Base-by-base conservation (phyloP, 805 yeast genomes). In the Kuraishia floccosa region DNA sequence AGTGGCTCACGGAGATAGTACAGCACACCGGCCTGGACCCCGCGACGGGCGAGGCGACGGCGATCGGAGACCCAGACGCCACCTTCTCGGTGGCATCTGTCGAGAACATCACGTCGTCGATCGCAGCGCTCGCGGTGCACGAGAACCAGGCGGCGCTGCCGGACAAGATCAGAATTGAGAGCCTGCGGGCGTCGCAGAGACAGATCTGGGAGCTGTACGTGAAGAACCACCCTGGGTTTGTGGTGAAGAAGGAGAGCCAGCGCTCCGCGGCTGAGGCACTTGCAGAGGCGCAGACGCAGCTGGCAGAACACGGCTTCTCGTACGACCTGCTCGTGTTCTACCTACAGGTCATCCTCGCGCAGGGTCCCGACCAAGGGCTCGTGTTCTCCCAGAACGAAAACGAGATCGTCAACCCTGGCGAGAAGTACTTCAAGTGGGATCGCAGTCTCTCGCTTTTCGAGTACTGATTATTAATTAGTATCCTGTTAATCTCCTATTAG, bases 391-490 rank as follows among this genome's bases (percentile, higher is more conserved):
- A 43, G 3, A 54, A 53, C 32, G 57, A 63, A 25, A 50, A 56
- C 31, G 72, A 67, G 42, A 37, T 61, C 17, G 49, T 68, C 33
- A 67, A 68, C 44, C 72, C 72, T 4, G 49, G 46, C 22, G 65
- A 63, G 43, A 46, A 55, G 2, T 33, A 56, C 25, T 65, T 62
- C 58, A 63, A 56, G 37, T 66, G 70, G 68, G 46, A 51, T 17
- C 51, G 35, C 59, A 19, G 7, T 19, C 7, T 7, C 22, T 19
- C 7, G 9, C 9, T 19, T 19, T 19, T 19, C 10, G 10, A 19
- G 10, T 19, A 10, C 10, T 10, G 10, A 19, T 19, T 19, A 19
- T 19, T 7, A 19, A 19, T 19, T 19, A 7, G 22, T 10, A 19
- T 19, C 22, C 7, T 19, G 9, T 7, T 19, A 19, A 19, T 19